Evolutionary conservation across 1,139 yeast genomes (phyloP), one percentile per base, ranked within the genome.

Genomic region (Protomyces arabidopsidicola): DNA sequence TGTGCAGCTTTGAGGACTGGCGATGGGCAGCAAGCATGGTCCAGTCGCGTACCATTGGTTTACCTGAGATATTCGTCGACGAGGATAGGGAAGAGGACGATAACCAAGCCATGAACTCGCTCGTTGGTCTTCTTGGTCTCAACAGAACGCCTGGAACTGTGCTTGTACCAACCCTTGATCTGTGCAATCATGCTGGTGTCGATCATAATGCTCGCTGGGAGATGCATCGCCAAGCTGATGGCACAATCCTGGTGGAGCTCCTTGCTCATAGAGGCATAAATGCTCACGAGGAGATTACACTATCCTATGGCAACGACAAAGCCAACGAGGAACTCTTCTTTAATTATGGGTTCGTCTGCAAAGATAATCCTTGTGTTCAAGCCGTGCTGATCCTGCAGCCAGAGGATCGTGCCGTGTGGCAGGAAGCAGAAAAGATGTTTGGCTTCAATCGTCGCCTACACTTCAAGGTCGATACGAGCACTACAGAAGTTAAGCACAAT

Each of bases 291-390:
- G 77, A 77, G 63, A 68, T 77, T n/a, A 66, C 69, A 18, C 73
- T 77, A 62, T 71, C 74, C 65, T 77, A 77, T 59, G 79, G 80
- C 18, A 70, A 71, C 3, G 72, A 69, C 10, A 73, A 73, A 66
- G 74, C 75, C 4, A 70, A 75, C 2, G 74, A 72, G 0, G 80
- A 77, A 69, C 71, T 75, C 65, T 68, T 77, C 62, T 76, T 76
- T 69, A 75, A 73, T 38, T 77, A 77, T 55, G 80, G 80, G 6
- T 77, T 76, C 27, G 45, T 36, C 42, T 12, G 6, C 9, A 14
- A 14, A n/a, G 42, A 14, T n/a, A 36, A 6, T 36, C 42, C 42
- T n/a, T 14, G 16, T 36, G 16, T 36, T n/a, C 42, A 36, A n/a
- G 4, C 16, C 16, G 4, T 5, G 9, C 16, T 36, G 9, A 5